These are phyloP conservation scores for Apiotrichum sp. DNA, from an alignment of 1,284 basidiomycete genomes.

Conservation along the genomic window DNA sequence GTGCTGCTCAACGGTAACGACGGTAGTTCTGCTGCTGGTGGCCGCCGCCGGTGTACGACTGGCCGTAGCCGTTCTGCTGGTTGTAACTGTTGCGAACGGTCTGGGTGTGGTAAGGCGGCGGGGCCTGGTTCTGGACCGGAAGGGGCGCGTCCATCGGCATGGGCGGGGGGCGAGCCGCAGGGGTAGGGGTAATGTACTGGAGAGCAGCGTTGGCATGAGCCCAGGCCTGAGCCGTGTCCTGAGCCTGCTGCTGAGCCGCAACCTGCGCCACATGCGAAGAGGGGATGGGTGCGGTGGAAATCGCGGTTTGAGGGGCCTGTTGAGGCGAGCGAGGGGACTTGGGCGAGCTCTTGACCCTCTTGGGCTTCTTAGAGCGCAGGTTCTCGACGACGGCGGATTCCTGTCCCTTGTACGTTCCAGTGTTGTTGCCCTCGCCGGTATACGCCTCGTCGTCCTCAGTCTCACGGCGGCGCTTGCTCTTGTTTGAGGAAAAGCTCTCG, in stretches of 20 bases:
- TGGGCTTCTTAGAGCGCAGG: slow-evolving; percentile 10
- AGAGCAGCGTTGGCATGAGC: background rate
- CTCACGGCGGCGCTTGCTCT: slow-evolving; percentile 12
- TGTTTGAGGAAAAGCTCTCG: background rate
- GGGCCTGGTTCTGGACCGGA: background rate
- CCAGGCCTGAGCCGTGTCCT: background rate
- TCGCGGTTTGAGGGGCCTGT: too few species aligned
- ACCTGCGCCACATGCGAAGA: too few species aligned
- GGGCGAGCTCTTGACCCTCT: background rate
- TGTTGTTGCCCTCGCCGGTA: background rate
- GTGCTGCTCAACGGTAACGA: too few species aligned
- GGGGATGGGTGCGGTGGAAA: background rate
- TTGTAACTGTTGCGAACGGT: background rate
- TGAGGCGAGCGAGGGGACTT: background rate
- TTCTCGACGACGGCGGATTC: slow-evolving; percentile 6
- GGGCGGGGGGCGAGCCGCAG: slow-evolving; percentile 1
- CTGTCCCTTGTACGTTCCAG: background rate
- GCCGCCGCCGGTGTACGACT: too few species aligned
- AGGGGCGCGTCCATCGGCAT: slow-evolving; percentile 12
- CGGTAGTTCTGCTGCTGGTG: too few species aligned
- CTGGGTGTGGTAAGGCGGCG: background rate
- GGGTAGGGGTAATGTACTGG: background rate
- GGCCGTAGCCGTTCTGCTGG: background rate
- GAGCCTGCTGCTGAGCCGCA: background rate
- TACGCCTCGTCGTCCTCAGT: slow-evolving; percentile 12